Evolutionary conservation across 257 asterid species (phyloP), one percentile per base, ranked within the genome.

Genomic region (Ilex aquifolium): DNA sequence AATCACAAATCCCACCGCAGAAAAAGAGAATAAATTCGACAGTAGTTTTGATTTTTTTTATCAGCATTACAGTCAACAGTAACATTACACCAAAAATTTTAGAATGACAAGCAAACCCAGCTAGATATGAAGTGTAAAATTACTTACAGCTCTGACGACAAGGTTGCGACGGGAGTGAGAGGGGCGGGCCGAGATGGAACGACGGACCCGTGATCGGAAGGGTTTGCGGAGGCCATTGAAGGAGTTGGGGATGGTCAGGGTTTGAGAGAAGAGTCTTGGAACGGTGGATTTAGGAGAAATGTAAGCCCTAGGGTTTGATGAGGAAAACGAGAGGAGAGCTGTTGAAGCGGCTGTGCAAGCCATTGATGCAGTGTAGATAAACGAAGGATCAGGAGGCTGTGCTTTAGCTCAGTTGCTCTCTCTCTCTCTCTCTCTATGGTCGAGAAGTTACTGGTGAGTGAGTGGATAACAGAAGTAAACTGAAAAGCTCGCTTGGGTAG

Each of bases 101-200:
- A 11, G 14, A 1, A 55, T 54, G 31, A 54, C 13, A 6, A 1
- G 15, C 16, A 56, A 36, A 36, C 5, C 5, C 42, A 46, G 39
- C 13, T 21, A 21, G 27, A 21, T 21, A 21, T 21, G 27, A 71
- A 4, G 5, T 36, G 42, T 36, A 36, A 36, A 36, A 36, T 36
- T 46, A 67, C 91, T 87, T 67, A 90, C 97, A 50, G 95, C 95
- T 15, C 89, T 90, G 65, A 81, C 86, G n/a, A 62, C 62, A 27
- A 72, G 66, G 13, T 77, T 65, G 51, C 76, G 80, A 9, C 77
- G 68, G 27, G 90, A 54, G 40, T 70, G 62, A 49, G 80, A 64
- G 36, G 73, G 30, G 32, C 62, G 74, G 64, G 86, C 32, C 39
- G 86, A 67, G 69, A 77, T n/a, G 9, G 83, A 70, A 54, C 82